phyloP scores from a whole-genome alignment of 2,329 filamentous ascomycete species.

The Clarireedia monteithiana region DNA sequence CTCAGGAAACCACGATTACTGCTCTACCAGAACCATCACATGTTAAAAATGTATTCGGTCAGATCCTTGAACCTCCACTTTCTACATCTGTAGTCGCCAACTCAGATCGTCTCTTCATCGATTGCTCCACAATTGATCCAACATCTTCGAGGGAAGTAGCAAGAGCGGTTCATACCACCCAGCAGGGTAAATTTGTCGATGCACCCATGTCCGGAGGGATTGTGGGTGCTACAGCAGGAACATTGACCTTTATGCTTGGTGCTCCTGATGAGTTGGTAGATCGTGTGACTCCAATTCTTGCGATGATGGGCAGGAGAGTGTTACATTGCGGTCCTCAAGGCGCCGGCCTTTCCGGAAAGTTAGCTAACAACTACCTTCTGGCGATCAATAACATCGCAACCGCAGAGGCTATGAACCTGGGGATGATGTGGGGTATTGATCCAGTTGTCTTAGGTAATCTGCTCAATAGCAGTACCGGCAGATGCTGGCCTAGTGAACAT shows the following conservation, averaged over 20 bases:
- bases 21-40: conserved; percentile 85
- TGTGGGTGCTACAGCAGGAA: conserved; percentile 79
- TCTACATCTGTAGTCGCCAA: conserved; percentile 38
- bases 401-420: conserved; percentile 52
- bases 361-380: conserved; percentile 95
- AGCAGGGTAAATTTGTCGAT: conserved; percentile 76
- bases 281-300: conserved; percentile 59
- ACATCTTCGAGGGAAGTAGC: conserved; percentile 75
- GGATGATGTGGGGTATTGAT: conserved; percentile 46
- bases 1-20: conserved; percentile 76
- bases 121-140: conserved; percentile 94
- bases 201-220: conserved; percentile 97
- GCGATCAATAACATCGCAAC: conserved; percentile 78
- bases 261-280: conserved; percentile 52
- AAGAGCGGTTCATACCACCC: conserved; percentile 55
- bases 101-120: conserved; percentile 74
- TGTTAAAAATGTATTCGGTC: conserved; percentile 72
- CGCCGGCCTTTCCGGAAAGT: conserved; percentile 80
- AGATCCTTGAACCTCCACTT: conserved; percentile 59
- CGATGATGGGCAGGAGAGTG: conserved; percentile 78
- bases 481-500: conserved; percentile 90
- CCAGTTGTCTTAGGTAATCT: conserved; percentile 65
- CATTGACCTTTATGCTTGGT: conserved; percentile 94
- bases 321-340: conserved; percentile 82
- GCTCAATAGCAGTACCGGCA: conserved; percentile 90